Conservation (phyloP, 495 filamentous ascomycete genomes). For the Lepraria neglecta region DNA sequence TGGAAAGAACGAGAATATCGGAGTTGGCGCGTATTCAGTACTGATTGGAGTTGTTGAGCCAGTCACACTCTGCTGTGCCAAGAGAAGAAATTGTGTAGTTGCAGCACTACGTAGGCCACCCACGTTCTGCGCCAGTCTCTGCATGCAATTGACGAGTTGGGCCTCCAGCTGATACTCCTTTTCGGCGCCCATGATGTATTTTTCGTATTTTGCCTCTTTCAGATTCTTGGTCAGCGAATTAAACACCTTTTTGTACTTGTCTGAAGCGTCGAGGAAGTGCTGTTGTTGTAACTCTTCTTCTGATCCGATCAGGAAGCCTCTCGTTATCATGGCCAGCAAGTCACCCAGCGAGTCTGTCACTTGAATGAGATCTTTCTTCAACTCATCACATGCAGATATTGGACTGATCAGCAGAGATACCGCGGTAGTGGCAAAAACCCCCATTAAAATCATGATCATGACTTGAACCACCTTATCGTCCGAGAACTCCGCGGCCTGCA, state of each 20-base stretch:
- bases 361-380: constrained; percentile 68
- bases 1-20: constrained; percentile 15
- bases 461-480: constrained; percentile 80
- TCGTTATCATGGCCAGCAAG: constrained; percentile 76
- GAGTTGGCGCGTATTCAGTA: constrained; percentile 31
- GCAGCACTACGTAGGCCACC: constrained; percentile 88
- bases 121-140: constrained; percentile 80
- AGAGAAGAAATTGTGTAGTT: constrained; percentile 75
- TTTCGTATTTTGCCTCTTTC: constrained; percentile 82
- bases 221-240: constrained; percentile 70
- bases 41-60: constrained; percentile 32
- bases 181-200: constrained; percentile 78
- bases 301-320: constrained; percentile 76
- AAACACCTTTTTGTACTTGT: constrained; percentile 63
- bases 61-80: constrained; percentile 50
- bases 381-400: constrained; percentile 66
- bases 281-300: constrained; percentile 65
- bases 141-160: constrained; percentile 75
- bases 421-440: constrained; percentile 63
- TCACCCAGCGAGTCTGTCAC: constrained; percentile 71
- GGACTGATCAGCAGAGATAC: constrained; percentile 77
- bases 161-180: constrained; percentile 73
- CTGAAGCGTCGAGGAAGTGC: constrained; percentile 58
- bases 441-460: constrained; percentile 86
- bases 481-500: constrained; percentile 73